Percentiles rank a stretch among this genome's conserved stretches.
phyloP scores from a whole-genome alignment of 495 filamentous ascomycete species.

The Trichoderma gamsii region DNA sequence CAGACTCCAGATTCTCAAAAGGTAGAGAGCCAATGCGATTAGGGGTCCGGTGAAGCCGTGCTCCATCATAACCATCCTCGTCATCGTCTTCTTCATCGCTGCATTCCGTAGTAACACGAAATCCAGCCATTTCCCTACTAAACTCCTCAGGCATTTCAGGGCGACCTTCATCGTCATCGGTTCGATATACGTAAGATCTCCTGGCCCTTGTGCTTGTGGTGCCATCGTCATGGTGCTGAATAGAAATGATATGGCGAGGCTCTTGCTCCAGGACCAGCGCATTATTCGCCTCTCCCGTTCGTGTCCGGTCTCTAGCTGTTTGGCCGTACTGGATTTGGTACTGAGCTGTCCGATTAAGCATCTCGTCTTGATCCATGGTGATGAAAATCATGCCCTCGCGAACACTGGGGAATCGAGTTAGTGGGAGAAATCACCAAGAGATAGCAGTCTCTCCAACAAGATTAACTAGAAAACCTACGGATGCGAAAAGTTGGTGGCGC shows the following conservation, averaged over 20 bases:
- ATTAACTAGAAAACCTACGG: slow-evolving; percentile 57
- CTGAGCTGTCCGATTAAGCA: slow-evolving; percentile 63
- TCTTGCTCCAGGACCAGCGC: slow-evolving; percentile 22
- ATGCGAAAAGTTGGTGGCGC: slow-evolving; percentile 64
- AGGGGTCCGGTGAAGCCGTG: slow-evolving; percentile 27
- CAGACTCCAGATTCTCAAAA: slow-evolving; percentile 43
- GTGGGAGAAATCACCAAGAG: slow-evolving; percentile 12
- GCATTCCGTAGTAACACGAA: slow-evolving; percentile 46
- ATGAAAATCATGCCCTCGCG: slow-evolving; percentile 93
- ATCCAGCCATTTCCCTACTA: slow-evolving; percentile 32
- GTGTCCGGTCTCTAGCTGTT: slow-evolving; percentile 17
- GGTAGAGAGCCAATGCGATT: slow-evolving; percentile 46
- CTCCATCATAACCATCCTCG: slow-evolving; percentile 28
- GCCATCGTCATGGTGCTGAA: slow-evolving; percentile 42
- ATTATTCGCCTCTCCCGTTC: slow-evolving; percentile 3
- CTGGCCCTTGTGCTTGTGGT: slow-evolving; percentile 35
- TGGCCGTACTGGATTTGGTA: slow-evolving; percentile 67
- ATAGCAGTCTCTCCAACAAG: background rate
- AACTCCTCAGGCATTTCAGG: slow-evolving; percentile 51
- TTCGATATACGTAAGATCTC: slow-evolving; percentile 39
- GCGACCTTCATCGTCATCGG: slow-evolving; percentile 40
- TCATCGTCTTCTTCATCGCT: slow-evolving; percentile 50
- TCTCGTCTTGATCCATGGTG: slow-evolving; percentile 71
- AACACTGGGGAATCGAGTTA: slow-evolving; percentile 49
- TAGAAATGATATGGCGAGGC: slow-evolving; percentile 35